Conservation (phyloP, 202 grass and related monocot genomes). For the Digitaria exilis region DNA sequence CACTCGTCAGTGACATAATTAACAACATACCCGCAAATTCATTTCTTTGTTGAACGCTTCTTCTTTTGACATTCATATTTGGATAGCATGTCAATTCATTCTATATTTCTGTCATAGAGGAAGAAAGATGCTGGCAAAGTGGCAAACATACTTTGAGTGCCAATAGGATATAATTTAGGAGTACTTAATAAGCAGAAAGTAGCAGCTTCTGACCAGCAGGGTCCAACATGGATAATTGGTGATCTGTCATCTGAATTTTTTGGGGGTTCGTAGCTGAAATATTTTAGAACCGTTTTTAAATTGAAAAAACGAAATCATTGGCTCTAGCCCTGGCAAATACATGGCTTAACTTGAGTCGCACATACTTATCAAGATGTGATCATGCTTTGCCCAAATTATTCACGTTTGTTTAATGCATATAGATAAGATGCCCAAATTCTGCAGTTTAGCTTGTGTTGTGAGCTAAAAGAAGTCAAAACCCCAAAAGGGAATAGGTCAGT, state of each 20-base stretch:
- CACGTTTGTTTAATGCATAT: slow-evolving; percentile 2
- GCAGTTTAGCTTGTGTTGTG: neutral
- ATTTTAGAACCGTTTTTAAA: neutral
- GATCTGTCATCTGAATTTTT: neutral
- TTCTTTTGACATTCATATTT: slow-evolving; percentile 18
- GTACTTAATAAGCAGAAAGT: neutral
- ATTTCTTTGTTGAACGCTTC: neutral
- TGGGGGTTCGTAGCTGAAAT: neutral
- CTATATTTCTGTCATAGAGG: neutral
- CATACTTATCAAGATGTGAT: slow-evolving; percentile 38
- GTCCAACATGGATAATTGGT: neutral
- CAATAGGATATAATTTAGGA: no score
- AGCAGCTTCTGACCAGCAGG: neutral
- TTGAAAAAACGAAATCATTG: neutral
- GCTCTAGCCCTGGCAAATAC: neutral
- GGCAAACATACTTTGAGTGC: slow-evolving; percentile 5
- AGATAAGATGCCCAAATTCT: slow-evolving; percentile 21
- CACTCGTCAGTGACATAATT: neutral
- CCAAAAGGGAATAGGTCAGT: neutral
- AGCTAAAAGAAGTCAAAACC: slow-evolving; percentile 29
- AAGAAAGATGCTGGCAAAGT: neutral
- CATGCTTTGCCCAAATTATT: slow-evolving; percentile 35
- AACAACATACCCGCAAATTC: neutral
- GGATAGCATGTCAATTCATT: neutral
- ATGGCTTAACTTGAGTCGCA: neutral